A percentile compares a stretch with the other conserved stretches of the same genome.
phyloP scores from a whole-genome alignment of 768 basidiomycete species.

The Naganishia friedmannii region DNA sequence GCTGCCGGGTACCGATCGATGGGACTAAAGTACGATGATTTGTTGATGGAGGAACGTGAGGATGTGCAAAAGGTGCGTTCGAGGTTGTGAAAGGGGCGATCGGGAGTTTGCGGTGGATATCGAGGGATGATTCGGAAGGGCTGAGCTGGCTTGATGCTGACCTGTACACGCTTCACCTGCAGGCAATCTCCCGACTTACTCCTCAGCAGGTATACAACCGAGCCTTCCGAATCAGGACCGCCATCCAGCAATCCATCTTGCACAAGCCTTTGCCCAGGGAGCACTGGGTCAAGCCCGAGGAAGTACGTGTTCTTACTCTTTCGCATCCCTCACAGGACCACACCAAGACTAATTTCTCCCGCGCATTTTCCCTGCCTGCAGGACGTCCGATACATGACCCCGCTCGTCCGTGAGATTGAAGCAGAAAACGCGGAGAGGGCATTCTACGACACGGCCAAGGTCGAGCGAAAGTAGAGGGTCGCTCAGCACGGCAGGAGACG shows the following conservation, averaged over 20 bases:
- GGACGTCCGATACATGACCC: conserved; percentile 86
- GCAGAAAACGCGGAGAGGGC: conserved; percentile 73
- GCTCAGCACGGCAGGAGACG: not conserved
- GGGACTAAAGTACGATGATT: conserved; percentile 92
- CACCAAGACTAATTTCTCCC: too few species aligned
- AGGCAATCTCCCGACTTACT: conserved; percentile 83
- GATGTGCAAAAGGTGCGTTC: conserved; percentile 46
- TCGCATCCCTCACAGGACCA: too few species aligned
- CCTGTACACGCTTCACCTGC: not conserved
- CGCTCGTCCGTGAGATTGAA: conserved; percentile 68
- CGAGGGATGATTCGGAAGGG: too few species aligned
- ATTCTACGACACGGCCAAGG: conserved; percentile 74
- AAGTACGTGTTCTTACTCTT: conserved; percentile 60
- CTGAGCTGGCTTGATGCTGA: conserved; percentile 1
- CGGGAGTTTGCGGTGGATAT: not conserved
- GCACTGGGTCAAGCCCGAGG: conserved; percentile 69
- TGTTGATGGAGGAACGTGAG: conserved; percentile 55
- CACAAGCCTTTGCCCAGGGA: conserved; percentile 78
- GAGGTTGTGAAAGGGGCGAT: not conserved
- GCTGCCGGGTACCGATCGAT: conserved; percentile 77
- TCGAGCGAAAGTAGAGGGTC: conserved; percentile 59
- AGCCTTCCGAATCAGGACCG: conserved; percentile 76
- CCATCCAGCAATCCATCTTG: conserved; percentile 66
- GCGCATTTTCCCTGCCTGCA: conserved; percentile 47
- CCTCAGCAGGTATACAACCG: conserved; percentile 82